Conservation (phyloP, 176 grass and related monocot genomes). For the Panicum miliaceum region DNA sequence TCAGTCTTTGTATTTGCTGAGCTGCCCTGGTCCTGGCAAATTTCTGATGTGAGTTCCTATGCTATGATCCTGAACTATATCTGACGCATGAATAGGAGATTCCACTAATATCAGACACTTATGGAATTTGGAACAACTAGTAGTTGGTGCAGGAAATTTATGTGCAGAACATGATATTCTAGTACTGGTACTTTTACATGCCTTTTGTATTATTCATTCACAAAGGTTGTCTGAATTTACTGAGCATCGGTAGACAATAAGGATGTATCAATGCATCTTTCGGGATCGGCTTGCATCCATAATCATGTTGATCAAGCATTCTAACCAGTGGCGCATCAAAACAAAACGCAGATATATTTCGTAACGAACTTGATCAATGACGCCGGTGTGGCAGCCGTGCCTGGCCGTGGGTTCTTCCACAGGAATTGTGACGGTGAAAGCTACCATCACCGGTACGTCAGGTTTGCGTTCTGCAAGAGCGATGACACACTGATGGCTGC, state of each 20-base stretch:
- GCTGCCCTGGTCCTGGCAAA: slow-evolving; percentile 64
- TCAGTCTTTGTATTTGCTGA: slow-evolving; percentile 85
- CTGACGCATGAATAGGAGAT: not conserved
- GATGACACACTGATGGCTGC: slow-evolving; percentile 69
- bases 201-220: not conserved
- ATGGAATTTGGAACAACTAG: slow-evolving; percentile 15
- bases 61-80: not conserved
- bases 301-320: not conserved
- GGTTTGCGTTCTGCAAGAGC: slow-evolving; percentile 93
- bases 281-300: slow-evolving; percentile 3
- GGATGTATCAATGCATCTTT: not conserved
- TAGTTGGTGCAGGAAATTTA: not conserved
- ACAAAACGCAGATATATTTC: slow-evolving; percentile 74
- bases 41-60: slow-evolving; percentile 74
- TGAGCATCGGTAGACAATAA: not conserved
- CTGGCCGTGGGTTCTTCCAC: slow-evolving; percentile 91
- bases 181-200: not conserved
- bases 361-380: slow-evolving; percentile 65
- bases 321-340: not conserved
- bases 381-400: slow-evolving; percentile 79
- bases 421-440: slow-evolving; percentile 28
- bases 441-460: slow-evolving; percentile 60
- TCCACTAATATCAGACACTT: not conserved
- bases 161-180: not conserved
- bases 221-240: not conserved